Base-by-base conservation (phyloP, 108 stramenopile genomes). In the Conticribra weissflogii region DNA sequence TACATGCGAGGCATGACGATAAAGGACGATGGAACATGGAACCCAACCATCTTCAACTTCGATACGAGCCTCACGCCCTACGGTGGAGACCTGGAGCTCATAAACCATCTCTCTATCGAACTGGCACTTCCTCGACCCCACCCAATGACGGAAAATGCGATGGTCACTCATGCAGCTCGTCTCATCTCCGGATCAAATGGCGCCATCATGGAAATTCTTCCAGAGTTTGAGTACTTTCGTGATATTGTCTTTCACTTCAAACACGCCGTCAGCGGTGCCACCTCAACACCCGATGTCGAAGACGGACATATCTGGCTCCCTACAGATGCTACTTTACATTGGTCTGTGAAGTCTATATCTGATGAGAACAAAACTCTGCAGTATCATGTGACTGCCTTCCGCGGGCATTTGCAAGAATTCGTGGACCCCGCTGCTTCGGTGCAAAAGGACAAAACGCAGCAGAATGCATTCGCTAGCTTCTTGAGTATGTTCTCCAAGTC, bases 201-300 rank as follows among this genome's bases (percentile, higher is more conserved):
- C 17, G 79, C 87, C 1, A 81, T 98, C 15, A 82, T 98, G 66
- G 98, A 98, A 59, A 93, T 97, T 48, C 89, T 96, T 19, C 99
- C 99, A 0, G 99, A 98, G 78, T 88, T 99, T 51, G 99, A 92
- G 50, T 96, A 95, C 72, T 98, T 99, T 48, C 83, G 99, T 28
- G 99, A 99, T 67, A 97, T 99, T 62, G 95, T 98, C 16, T 99
- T 97, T 63, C 91, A 97, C 59, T 97, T 99, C 85, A 98, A 98
- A 71, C 90, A 91, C 58, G 79, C 93, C 29, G 89, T 93, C 3
- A 86, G 86, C 36, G 92, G 92, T 19, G 87, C 84, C 51, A 53
- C 87, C n/a, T 82, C 82, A n/a, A 84, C 93, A 2, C 81, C 90
- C 5, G 61, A 90, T 54, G 79, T 73, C n/a, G 76, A 84, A 47